Percentiles rank a stretch among this genome's conserved stretches.
phyloP scores from a whole-genome alignment of 108 stramenopile genomes.

The Stephanodiscus minutulus region DNA sequence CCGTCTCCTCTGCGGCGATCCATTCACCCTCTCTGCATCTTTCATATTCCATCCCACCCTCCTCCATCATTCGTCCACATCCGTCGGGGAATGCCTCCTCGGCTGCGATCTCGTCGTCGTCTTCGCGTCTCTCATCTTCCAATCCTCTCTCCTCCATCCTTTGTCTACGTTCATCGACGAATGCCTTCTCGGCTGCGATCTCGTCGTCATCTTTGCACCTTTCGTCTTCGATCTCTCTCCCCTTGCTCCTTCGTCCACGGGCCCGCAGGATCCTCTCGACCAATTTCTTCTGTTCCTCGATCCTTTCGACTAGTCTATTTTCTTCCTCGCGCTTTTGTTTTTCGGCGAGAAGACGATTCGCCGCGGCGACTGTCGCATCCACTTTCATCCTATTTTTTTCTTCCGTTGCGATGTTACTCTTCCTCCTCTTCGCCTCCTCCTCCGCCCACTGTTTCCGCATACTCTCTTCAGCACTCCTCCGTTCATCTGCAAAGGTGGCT shows the following conservation, averaged over 20 bases:
- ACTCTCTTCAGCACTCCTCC: no score
- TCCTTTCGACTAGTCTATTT: no score
- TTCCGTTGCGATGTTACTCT: no score
- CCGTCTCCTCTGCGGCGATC: no score
- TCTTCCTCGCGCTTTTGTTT: not conserved
- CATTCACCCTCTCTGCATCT: not conserved
- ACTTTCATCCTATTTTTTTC: not conserved
- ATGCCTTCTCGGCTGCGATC: not conserved
- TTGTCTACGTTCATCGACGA: not conserved
- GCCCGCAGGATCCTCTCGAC: not conserved
- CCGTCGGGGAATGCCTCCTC: no score
- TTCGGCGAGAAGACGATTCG: not conserved
- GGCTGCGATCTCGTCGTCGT: no score
- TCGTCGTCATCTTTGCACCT: not conserved
- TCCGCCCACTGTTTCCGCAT: no score
- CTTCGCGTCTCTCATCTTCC: not conserved
- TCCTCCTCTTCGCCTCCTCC: no score
- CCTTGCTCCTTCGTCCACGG: not conserved
- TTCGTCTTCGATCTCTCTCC: not conserved
- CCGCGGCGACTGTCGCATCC: not conserved
- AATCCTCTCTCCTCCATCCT: not conserved
- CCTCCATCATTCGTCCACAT: no score
- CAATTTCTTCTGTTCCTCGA: not conserved
- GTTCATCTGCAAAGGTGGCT: not conserved
- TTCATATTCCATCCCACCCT: no score